Evolutionary conservation across 306 rosid genomes (phyloP).

Genomic region (Hylodesmum podocarpum): DNA sequence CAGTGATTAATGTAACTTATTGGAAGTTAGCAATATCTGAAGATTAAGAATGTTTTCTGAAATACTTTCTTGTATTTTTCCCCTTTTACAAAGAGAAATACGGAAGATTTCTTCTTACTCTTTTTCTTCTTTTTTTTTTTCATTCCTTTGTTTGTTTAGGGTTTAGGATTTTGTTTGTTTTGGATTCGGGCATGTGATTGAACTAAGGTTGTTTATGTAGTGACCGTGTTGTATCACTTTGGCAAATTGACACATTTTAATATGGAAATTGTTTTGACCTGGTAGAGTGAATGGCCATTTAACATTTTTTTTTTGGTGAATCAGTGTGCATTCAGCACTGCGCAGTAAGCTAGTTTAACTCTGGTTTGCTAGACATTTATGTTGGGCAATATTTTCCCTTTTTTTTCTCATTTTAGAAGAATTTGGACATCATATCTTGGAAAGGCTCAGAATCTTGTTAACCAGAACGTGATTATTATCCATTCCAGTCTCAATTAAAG

Average conservation of each 20-base stretch:
- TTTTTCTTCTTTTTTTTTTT: background rate
- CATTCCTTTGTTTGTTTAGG: background rate
- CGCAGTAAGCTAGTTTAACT: background rate
- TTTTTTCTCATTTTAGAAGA: background rate
- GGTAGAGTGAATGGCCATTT: background rate
- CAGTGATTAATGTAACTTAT: constrained; percentile 61
- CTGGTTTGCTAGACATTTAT: background rate
- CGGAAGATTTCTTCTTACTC: constrained; percentile 1
- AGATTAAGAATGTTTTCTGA: constrained; percentile 60
- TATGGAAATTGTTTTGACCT: background rate
- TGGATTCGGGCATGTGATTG: background rate
- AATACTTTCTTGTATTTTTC: constrained; percentile 48
- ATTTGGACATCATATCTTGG: background rate
- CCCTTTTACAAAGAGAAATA: constrained; percentile 30
- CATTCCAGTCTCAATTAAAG: background rate
- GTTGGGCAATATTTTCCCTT: background rate
- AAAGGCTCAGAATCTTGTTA: background rate
- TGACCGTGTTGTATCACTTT: background rate
- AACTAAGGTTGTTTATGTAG: background rate
- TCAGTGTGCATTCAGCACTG: background rate
- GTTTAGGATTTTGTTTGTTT: background rate
- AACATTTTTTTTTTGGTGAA: background rate
- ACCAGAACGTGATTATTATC: background rate
- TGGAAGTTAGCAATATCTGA: constrained; percentile 57
- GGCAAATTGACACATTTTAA: background rate